A percentile compares a stretch with the other conserved stretches of the same genome.
phyloP scores from a whole-genome alignment of 176 grass and related monocot genomes.

The barley (Hordeum vulgare) region MorexV3_pseudomolecules_assembly NC_058519.1:604979073-604979572 shows the following conservation, averaged over 20 bases:
- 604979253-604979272: background rate
- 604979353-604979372: background rate
- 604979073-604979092: background rate
- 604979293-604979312: background rate
- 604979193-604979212: background rate
- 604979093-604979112: background rate
- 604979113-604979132: background rate
- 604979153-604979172: background rate
- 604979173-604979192: background rate
- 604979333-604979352: background rate
- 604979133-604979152: background rate
- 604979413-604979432: background rate
- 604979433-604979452: background rate
- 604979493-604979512: background rate
- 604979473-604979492: background rate
- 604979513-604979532: background rate
- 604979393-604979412: background rate
- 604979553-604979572: background rate
- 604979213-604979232: background rate
- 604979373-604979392: background rate
- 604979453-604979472: background rate
- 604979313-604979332: background rate
- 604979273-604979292: background rate
- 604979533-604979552: background rate
- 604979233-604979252: background rate